Base-by-base conservation (phyloP, 257 asterid genomes). In the Nicotiana benthamiana region DNA sequence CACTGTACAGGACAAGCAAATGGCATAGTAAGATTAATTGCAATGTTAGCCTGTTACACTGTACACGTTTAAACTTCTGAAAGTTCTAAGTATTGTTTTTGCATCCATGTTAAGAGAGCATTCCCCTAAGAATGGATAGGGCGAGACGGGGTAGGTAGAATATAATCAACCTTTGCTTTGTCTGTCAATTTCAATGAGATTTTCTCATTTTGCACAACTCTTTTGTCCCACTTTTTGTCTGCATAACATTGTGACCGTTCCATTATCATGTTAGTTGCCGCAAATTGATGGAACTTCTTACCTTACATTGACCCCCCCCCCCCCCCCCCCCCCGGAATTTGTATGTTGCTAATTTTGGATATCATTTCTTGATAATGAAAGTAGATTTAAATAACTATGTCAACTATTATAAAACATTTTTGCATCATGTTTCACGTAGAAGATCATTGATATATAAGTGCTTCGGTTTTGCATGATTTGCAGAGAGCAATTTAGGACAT, bases 181-280 rank as follows among this genome's bases (percentile, higher is more conserved):
- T 22, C 66, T 77, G 62, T 83, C 79, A 83, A 70, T 78, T 83
- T 86, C 85, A 78, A 68, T 77, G 81, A 82, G 83, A 83, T 80
- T 79, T 46, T 52, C 43, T 51, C 40, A 65, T 54, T 5, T 9
- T 82, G 20, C 3, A 65, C 82, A 79, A 75, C 80, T 83, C 68
- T 74, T 86, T 64, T 65, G 85, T 40, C 89, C 85, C 83, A 81
- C 82, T 7, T 83, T 79, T 80, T 85, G 84, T 85, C 84, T 66
- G 78, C 74, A 80, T 75, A 75, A 54, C 70, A 80, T 80, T 78
- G 82, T 80, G 86, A 76, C 82, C 89, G 83, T 75, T 81, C 85
- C 87, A 78, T 87, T 75, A 81, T 81, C 85, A 86, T 76, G 87
- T 86, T 86, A 86, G 89, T 79, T 86, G 89, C 89, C 87, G 79